Conservation (phyloP, 768 basidiomycete species). For the Mycena polygramma region DNA sequence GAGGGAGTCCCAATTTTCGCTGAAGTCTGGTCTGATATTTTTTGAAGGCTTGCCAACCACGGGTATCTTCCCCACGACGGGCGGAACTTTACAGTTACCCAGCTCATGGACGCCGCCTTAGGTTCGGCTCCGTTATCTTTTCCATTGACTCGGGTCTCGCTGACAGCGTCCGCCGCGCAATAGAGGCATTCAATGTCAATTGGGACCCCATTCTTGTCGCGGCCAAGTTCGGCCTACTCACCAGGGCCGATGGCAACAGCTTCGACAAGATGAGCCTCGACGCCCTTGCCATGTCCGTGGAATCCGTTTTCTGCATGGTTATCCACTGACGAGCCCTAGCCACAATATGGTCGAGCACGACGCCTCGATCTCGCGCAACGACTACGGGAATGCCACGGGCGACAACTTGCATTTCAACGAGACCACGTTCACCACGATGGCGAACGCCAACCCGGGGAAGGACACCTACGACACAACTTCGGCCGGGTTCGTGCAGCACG, state of each 20-base stretch:
- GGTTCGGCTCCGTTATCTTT: neutral
- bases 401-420: slow-evolving; percentile 37
- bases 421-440: slow-evolving; percentile 13
- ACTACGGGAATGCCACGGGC: slow-evolving; percentile 21
- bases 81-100: neutral
- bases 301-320: neutral
- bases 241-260: neutral
- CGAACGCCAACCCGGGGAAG: slow-evolving; percentile 22
- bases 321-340: neutral
- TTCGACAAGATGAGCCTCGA: slow-evolving; percentile 14
- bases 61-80: neutral
- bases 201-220: slow-evolving; percentile 7
- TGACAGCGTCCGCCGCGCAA: neutral
- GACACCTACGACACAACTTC: slow-evolving; percentile 32
- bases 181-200: slow-evolving; percentile 10
- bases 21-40: neutral
- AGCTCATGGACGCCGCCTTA: neutral
- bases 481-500: slow-evolving; percentile 24
- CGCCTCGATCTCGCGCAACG: slow-evolving; percentile 31
- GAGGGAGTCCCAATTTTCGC: neutral
- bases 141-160: neutral
- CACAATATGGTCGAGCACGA: slow-evolving; percentile 33
- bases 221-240: slow-evolving; percentile 14
- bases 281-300: slow-evolving; percentile 26
- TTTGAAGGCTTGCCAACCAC: neutral